These are phyloP conservation scores for Acorus gramineus DNA, from an alignment of 106 monocot species.

Conservation along the genomic window DNA sequence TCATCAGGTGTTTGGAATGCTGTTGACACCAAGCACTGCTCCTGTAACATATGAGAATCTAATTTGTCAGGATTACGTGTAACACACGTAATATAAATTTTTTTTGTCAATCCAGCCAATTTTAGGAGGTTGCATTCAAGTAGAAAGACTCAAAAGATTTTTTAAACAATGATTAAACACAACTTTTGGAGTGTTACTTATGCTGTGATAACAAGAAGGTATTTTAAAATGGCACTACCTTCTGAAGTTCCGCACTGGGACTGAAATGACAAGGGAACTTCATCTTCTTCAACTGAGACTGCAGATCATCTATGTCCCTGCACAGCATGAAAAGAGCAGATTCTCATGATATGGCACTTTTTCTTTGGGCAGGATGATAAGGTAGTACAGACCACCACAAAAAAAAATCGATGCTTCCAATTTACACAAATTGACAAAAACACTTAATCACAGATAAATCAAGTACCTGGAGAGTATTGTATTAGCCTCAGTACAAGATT, in stretches of 20 bases:
- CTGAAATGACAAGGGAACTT: slow-evolving; percentile 15
- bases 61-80: too few relatives aligned
- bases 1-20: neutral
- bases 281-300: slow-evolving; percentile 21
- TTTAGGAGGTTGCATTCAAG: neutral
- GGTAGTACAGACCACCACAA: neutral
- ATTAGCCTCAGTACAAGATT: slow-evolving; percentile 61
- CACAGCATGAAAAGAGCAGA: neutral
- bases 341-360: neutral
- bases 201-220: too few relatives aligned
- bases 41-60: slow-evolving; percentile 25
- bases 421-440: too few relatives aligned
- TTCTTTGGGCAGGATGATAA: neutral
- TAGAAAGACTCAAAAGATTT: too few relatives aligned
- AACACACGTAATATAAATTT: too few relatives aligned
- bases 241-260: slow-evolving; percentile 13
- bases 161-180: neutral
- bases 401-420: too few relatives aligned
- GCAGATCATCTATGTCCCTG: slow-evolving; percentile 61
- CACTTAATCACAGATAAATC: neutral
- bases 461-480: slow-evolving; percentile 46
- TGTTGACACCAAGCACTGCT: slow-evolving; percentile 15
- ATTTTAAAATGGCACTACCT: slow-evolving; percentile 13
- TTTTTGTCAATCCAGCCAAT: neutral
- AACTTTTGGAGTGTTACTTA: too few relatives aligned